These are phyloP conservation scores for Knufia petricola DNA, from an alignment of 2,329 filamentous ascomycete species.

Conservation along the genomic window DNA sequence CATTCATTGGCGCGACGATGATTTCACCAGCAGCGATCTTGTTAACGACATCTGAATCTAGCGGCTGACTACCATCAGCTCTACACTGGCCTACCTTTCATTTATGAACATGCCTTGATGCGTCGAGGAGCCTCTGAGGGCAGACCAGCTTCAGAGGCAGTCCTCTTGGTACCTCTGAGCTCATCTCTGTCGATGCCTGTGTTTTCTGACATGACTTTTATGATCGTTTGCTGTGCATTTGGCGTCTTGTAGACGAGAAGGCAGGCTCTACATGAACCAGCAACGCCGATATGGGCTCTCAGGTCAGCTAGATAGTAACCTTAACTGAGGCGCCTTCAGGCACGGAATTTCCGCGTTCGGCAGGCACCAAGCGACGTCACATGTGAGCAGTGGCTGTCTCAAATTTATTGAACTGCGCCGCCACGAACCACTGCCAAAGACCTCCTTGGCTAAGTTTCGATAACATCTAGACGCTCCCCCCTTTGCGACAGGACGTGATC, in stretches of 20 bases:
- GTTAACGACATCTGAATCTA: constrained; percentile 90
- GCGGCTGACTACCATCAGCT: constrained; percentile 46
- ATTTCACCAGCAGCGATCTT: constrained; percentile 98
- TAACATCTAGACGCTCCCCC: not conserved
- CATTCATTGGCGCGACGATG: constrained; percentile 92
- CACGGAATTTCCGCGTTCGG: not conserved
- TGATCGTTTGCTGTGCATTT: not conserved
- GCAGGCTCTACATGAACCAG: too few species aligned
- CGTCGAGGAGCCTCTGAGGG: constrained; percentile 37
- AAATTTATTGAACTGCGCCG: not conserved
- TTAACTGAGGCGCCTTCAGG: not conserved
- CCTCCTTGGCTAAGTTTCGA: not conserved
- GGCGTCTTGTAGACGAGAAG: not conserved
- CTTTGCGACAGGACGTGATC: too few species aligned
- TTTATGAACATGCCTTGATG: constrained; percentile 37
- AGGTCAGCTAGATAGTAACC: not conserved
- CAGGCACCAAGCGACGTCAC: constrained; percentile 6
- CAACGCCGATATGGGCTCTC: too few species aligned
- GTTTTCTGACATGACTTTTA: constrained; percentile 19
- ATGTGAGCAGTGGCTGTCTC: not conserved
- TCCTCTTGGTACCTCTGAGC: constrained; percentile 39
- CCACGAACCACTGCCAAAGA: not conserved
- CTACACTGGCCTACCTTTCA: constrained; percentile 30
- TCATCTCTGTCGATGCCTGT: constrained; percentile 37
- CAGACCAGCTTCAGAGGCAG: constrained; percentile 36